Percentiles rank a stretch among this genome's conserved stretches.
Conservation (phyloP, 352 stramenopile species). For the Globisporangium recalcitrans region DNA sequence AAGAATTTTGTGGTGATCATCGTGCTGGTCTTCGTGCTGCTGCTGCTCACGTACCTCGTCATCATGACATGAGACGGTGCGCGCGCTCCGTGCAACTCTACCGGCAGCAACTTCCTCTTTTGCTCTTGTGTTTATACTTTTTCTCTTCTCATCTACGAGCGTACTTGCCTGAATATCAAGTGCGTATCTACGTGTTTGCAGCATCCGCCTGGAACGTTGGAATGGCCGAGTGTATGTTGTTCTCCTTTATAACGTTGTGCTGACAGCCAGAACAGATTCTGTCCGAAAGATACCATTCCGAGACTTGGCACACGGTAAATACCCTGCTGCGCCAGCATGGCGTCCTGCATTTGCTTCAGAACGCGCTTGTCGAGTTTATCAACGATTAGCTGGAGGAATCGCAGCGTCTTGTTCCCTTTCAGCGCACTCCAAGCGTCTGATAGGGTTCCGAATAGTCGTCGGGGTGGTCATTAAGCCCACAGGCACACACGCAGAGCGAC, state of each 20-base stretch:
- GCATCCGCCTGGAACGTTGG: neutral
- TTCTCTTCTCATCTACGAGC: neutral
- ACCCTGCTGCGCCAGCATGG: neutral
- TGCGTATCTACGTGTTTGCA: conserved; percentile 2
- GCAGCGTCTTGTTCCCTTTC: neutral
- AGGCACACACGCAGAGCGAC: neutral
- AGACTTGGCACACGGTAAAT: neutral
- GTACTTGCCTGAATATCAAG: conserved; percentile 6
- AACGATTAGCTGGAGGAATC: neutral
- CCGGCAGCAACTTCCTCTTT: neutral
- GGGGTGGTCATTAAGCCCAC: neutral
- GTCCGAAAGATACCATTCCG: too few species aligned
- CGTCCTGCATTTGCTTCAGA: neutral
- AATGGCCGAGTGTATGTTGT: neutral
- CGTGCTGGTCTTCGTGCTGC: conserved; percentile 75
- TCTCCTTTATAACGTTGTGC: neutral
- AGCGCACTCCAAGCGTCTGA: neutral
- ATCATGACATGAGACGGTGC: conserved; percentile 74
- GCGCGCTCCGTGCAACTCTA: neutral
- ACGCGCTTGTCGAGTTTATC: neutral
- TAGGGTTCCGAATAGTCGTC: neutral
- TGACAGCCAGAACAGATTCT: neutral
- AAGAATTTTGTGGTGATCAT: conserved; percentile 88
- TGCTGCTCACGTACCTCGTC: conserved; percentile 83
- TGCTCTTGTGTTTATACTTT: conserved; percentile 6